These are phyloP conservation scores for Styphnolobium japonicum DNA, from an alignment of 306 rosid genomes.

Conservation along the genomic window DNA sequence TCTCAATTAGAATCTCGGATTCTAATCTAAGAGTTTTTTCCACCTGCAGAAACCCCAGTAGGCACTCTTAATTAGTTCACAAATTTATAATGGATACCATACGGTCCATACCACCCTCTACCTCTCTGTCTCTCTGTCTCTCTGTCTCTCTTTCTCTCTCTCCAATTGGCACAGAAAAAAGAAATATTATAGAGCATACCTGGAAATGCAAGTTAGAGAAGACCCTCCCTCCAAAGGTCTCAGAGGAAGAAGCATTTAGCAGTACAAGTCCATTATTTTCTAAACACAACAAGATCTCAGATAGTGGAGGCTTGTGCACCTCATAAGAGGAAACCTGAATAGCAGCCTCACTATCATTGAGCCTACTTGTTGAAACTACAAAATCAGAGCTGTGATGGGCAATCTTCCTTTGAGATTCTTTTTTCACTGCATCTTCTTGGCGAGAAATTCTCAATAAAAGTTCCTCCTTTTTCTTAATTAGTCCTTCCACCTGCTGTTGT, in stretches of 20 bases:
- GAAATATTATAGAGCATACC: slow-evolving; percentile 24
- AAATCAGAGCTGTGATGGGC: slow-evolving; percentile 11
- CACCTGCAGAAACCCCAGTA: slow-evolving; percentile 24
- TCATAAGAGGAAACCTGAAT: slow-evolving; percentile 51
- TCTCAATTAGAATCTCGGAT: slow-evolving; percentile 18
- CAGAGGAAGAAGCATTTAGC: slow-evolving; percentile 60
- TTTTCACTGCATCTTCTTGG: not conserved
- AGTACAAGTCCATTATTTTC: slow-evolving; percentile 49
- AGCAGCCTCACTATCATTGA: slow-evolving; percentile 43
- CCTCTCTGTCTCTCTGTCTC: too few species aligned
- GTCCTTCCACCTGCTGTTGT: slow-evolving; percentile 51
- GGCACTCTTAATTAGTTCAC: not conserved
- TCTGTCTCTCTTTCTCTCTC: not conserved
- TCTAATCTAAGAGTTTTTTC: slow-evolving; percentile 21
- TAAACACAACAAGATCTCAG: slow-evolving; percentile 43
- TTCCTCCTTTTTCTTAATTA: slow-evolving; percentile 49
- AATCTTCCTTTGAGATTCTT: slow-evolving; percentile 11
- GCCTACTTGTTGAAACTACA: slow-evolving; percentile 47
- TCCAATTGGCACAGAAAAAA: not conserved
- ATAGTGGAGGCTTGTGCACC: slow-evolving; percentile 27
- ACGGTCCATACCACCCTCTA: too few species aligned
- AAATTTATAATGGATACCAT: not conserved
- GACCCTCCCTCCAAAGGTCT: slow-evolving; percentile 50
- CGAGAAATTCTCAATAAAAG: slow-evolving; percentile 24
- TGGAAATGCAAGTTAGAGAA: slow-evolving; percentile 58